Evolutionary conservation across 164 flowering plant genomes (phyloP), one percentile per base, ranked within the genome.

Genomic region (Tetracentron sinense): DNA sequence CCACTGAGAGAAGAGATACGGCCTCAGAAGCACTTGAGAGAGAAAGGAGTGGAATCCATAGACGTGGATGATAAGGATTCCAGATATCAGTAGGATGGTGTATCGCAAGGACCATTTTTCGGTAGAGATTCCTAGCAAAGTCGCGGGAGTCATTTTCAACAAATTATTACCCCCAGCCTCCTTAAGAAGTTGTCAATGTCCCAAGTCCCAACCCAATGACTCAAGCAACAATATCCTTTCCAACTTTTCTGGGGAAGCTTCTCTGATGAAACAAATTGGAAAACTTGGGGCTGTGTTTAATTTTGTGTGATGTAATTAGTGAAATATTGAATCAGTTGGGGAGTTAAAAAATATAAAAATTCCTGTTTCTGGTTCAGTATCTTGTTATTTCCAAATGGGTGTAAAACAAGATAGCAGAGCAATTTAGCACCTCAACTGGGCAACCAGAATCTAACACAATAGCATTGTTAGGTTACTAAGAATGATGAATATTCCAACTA

Each of bases 61-160:
- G n/a, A n/a, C 26, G 53, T 29, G 31, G 19, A 58, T 23, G 73
- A 69, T 69, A 64, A 69, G 63, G 72, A 69, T 63, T 69, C 67
- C 42, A 58, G 29, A 64, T 49, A 59, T 64, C 54, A 28, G 30
- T 19, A 54, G 21, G 62, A 30, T 20, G 26, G 23, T 42, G 56
- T 47, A 58, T 47, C 54, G 52, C 56, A 70, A 42, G 64, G 69
- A 70, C 72, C 67, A 63, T 67, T 58, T 38, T 60, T 26, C 23
- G 26, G 42, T 26, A 49, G 62, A 69, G 67, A 69, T 69, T 62
- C 72, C 62, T 49, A 28, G 49, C 38, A 49, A 6, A 49, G 50
- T 68, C 52, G 42, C 44, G 51, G 56, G 29, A 26, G 63, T 57
- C 63, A 20, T 53, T 58, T 63, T 58, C 67, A 42, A 56, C 62